Conservation (phyloP, 768 basidiomycete genomes). For the Lentinula sp. region DNA sequence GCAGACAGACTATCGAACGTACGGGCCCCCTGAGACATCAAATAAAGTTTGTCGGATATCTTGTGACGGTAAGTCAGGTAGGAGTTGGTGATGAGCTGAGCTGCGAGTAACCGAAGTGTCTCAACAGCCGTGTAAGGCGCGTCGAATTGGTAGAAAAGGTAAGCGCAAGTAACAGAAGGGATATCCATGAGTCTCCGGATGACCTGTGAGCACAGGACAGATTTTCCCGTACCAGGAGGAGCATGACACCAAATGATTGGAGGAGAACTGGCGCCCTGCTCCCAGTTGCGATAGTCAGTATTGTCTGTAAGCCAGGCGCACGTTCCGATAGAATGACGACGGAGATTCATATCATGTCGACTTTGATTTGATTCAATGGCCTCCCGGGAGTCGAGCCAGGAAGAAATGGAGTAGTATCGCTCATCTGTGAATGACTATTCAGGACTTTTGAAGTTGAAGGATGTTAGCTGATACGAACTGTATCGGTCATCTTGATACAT, state of each 20-base stretch:
- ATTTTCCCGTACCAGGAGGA: constrained; percentile 17
- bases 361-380: constrained; percentile 7
- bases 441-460: no score
- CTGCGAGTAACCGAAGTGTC: constrained; percentile 13
- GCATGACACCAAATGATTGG: constrained; percentile 14
- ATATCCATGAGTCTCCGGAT: constrained; percentile 7
- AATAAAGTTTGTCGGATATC: constrained; percentile 6
- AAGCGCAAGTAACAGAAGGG: constrained; percentile 6
- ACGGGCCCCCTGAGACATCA: constrained; percentile 11
- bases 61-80: constrained; percentile 1
- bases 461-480: not conserved
- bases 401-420: not conserved
- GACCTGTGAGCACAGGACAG: constrained; percentile 13
- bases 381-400: constrained; percentile 11
- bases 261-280: not conserved
- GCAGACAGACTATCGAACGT: not conserved
- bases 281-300: not conserved
- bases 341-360: not conserved
- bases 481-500: constrained; percentile 1
- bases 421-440: no score
- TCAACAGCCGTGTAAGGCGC: constrained; percentile 5
- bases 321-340: constrained; percentile 1
- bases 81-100: constrained; percentile 10
- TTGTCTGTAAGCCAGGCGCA: constrained; percentile 11
- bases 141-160: constrained; percentile 17